phyloP scores from a whole-genome alignment of 345 rosid genomes.

The Moricandia arvensis region DNA sequence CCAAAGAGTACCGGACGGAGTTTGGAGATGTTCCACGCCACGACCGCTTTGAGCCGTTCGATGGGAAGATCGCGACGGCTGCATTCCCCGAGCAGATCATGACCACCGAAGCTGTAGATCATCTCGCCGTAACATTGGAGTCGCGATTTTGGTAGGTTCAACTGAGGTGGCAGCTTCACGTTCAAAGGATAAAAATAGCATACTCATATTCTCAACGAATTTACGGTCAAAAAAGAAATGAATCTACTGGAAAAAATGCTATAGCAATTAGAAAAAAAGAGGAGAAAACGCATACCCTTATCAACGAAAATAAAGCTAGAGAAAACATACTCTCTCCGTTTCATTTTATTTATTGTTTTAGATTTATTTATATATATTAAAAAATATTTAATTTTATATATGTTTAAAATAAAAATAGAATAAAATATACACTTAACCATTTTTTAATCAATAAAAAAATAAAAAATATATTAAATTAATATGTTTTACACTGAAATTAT shows the following conservation, averaged over 20 bases:
- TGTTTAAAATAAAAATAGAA: no score
- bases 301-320: no score
- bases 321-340: no score
- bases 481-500: no score
- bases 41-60: slow-evolving; percentile 60
- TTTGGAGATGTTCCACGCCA: slow-evolving; percentile 68
- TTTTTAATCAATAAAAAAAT: no score
- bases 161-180: slow-evolving; percentile 59
- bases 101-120: slow-evolving; percentile 45
- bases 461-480: no score
- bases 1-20: slow-evolving; percentile 62
- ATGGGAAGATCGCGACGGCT: slow-evolving; percentile 43
- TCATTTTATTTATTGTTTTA: no score
- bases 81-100: slow-evolving; percentile 55
- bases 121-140: slow-evolving; percentile 76
- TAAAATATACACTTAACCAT: no score
- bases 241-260: background rate
- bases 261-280: no score
- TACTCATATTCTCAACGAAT: background rate
- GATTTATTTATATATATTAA: no score
- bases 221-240: background rate
- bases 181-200: background rate
- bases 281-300: no score
- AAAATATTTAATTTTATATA: no score
- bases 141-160: slow-evolving; percentile 81